Base-by-base conservation (phyloP, 2,329 filamentous ascomycete species). In the Claviceps sp. region DNA sequence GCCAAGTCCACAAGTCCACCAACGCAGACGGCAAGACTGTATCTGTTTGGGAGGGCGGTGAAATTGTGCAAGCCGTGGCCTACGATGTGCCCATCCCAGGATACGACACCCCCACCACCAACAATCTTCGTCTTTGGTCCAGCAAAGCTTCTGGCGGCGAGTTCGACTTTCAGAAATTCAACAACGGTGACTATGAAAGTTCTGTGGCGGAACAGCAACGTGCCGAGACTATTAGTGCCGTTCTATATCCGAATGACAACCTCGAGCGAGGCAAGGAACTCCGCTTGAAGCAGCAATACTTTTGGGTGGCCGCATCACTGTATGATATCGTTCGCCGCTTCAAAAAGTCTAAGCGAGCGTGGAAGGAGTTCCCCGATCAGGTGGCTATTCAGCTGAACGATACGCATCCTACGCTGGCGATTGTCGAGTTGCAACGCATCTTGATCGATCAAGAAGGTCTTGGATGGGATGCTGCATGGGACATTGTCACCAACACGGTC, bases 161-260 rank as follows among this genome's bases (percentile, higher is more conserved):
- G 69, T 98, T 98, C 58, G 91, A 98, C 72, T 98, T 98, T 72
- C 91, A 96, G 64, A 97, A 97, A 68, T 98, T 98, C 82, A 98
- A 98, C 72, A 93, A 78, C 54, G 93, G 93, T 57, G 90, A 98
- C 61, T 98, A 98, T 65, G 93, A 98, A 72, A 93, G 87, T 72
- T 94, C 93, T 13, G 93, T 98, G 41, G 88, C 87, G n/a, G 93
- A 98, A 60, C 89, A 97, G 70, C 93, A 98, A 74, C 85, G 88
- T 53, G 93, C 93, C n/a, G 93, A 98, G 74, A 97, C 91, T 52
- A 98, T 98, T 72, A 96, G 90, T 50, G 91, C 91, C 37, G 93
- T 98, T 14, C 73, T 98, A 45, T 98, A 98, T 65, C 93, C 93
- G 55, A 98, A 98, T 64, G 91, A 97, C 70, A 97, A 95, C 69